Base-by-base conservation (phyloP, 106 monocot species). In the Xerophyta viscosa region DNA sequence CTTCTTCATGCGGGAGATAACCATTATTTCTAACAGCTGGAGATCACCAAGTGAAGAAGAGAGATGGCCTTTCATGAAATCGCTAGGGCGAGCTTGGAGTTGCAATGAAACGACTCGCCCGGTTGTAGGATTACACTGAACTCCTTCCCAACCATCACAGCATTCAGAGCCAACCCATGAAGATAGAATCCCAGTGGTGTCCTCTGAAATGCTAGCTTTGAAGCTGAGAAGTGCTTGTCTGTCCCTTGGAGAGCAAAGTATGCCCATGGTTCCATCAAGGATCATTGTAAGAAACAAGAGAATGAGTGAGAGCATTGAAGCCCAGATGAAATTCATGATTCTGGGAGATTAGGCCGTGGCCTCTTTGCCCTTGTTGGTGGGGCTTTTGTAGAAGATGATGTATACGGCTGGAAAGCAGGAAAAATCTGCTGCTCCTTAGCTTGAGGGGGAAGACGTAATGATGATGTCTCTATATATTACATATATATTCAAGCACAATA, bases 141-240 rank as follows among this genome's bases (percentile, higher is more conserved):
- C 51, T n/a, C 82, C 83, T 53, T 83, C 87, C 92, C 92, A 87
- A 3, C 58, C 83, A 1, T 67, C 78, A 41, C 75, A 87, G 61
- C 78, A 78, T 48, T 76, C 69, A 0, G n/a, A 11, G 20, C 72
- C 75, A 0, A 31, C 43, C 78, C 92, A 87, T 6, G 83, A 69
- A 43, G 77, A 67, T 41, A 93, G 77, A 50, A 87, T 77, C 1
- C 87, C 83, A 0, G 92, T 80, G 8, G 76, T 77, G 69, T 91
- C 91, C 46, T 30, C 52, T 20, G 62, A 11, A 33, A 92, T 77
- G 61, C 70, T 31, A 15, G 87, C 72, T 46, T 87, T 92, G 74
- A 92, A 87, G 56, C 57, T 49, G 14, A 83, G 76, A 9, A 87
- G 80, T 1, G 87, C 83, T 17, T 69, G 76, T 53, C 69, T 70